phyloP scores from a whole-genome alignment of 2,329 filamentous ascomycete species.

The Neopestalotiopsis rosae region DNA sequence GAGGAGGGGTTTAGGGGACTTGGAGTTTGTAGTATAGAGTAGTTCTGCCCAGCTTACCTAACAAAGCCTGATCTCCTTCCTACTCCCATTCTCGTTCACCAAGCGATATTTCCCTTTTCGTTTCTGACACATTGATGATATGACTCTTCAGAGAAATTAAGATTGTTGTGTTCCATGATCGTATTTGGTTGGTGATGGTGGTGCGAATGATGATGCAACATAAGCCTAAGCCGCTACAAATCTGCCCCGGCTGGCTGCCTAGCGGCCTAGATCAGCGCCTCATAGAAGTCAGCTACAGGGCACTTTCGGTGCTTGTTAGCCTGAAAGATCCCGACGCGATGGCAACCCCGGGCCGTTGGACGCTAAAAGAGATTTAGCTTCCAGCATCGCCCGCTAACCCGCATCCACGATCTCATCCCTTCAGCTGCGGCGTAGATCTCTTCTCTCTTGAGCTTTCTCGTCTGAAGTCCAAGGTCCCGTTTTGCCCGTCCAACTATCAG shows the following conservation, averaged over 20 bases:
- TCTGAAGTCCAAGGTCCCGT: too few species aligned
- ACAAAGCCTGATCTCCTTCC: slow-evolving; percentile 12
- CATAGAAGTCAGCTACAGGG: background rate
- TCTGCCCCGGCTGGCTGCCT: too few species aligned
- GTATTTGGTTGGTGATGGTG: too few species aligned
- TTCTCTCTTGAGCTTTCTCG: background rate
- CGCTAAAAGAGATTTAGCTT: background rate
- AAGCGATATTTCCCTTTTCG: background rate
- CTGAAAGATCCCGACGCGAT: background rate
- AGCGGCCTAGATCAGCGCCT: background rate
- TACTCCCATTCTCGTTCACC: background rate
- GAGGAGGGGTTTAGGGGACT: slow-evolving; percentile 1
- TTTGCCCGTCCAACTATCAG: too few species aligned
- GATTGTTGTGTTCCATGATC: too few species aligned
- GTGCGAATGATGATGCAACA: background rate
- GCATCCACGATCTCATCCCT: background rate
- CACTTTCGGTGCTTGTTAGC: background rate
- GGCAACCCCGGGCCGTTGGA: background rate
- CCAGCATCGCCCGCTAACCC: background rate
- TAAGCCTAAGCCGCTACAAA: too few species aligned
- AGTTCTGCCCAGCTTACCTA: background rate
- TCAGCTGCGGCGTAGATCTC: background rate
- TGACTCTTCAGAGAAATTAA: too few species aligned
- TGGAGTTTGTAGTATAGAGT: background rate
- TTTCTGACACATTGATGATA: too few species aligned